Evolutionary conservation across 495 filamentous ascomycete genomes (phyloP), one percentile per base, ranked within the genome.

Genomic region (Acidomyces sp.): DNA sequence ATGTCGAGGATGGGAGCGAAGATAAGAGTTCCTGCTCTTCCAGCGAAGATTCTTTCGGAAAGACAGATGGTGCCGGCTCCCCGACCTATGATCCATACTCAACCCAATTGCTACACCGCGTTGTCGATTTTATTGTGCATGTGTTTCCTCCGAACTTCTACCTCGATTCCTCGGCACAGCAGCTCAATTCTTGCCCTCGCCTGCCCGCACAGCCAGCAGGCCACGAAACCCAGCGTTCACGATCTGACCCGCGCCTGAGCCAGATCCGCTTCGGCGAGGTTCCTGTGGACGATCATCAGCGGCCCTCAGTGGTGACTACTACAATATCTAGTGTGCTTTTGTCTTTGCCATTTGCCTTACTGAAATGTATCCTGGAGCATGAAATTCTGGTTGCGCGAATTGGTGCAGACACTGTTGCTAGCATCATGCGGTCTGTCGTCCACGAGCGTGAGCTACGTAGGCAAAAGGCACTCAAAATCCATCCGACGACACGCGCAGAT

Each of bases 251-350:
- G 2, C 66, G 70, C 0, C 55, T 80, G 4, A 72, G 71, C 37
- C 58, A 59, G 34, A 80, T 83, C 51, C 69, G 70, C 45, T 83
- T 83, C 47, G 78, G 78, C 7, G 77, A 83, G 43, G 55, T 71
- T 6, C 62, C 71, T 9, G 52, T 64, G 0, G 58, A 69, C 7
- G 48, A 56, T 34, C 63, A 46, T 45, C 49, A 43, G 22, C 46
- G 45, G 13, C 49, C 50, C n/a, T 55, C 51, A 49, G 54, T 50
- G 22, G 53, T 53, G 43, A 60, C 62, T 4, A 60, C 51, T 1
- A 51, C 66, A 3, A 56, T 83, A 3, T 82, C 78, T 0, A 74
- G 67, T 30, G 62, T 80, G 34, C 49, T 83, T 6, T 56, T 82
- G 25, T 78, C 79, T 34, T 55, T 82, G 1, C 78, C 78, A 0